These are phyloP conservation scores for Hyphopichia homilentoma DNA, from an alignment of 805 yeast genomes.

Conservation along the genomic window DNA sequence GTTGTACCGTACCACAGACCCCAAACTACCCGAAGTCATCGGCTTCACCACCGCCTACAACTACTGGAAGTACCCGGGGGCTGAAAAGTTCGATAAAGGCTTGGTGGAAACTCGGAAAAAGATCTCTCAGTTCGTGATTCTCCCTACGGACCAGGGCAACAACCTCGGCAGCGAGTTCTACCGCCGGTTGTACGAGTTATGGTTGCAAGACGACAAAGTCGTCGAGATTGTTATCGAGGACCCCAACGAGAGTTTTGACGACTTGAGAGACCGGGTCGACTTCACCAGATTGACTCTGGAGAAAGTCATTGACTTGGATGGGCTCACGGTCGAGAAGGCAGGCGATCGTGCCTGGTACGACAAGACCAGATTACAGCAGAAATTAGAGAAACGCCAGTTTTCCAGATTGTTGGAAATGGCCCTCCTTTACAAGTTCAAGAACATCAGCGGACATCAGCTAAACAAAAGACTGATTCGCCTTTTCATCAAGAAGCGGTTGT, in stretches of 20 bases:
- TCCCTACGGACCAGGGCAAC: slow-evolving; percentile 79
- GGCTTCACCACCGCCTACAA: slow-evolving; percentile 85
- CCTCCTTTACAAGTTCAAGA: slow-evolving; percentile 39
- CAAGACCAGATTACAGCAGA: slow-evolving; percentile 36
- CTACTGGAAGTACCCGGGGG: slow-evolving; percentile 72
- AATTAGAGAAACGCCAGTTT: slow-evolving; percentile 77
- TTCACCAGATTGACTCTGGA: slow-evolving; percentile 28
- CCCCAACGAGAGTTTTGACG: slow-evolving; percentile 91
- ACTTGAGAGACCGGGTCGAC: slow-evolving; percentile 81
- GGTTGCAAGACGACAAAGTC: slow-evolving; percentile 52
- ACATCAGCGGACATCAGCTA: slow-evolving; percentile 15
- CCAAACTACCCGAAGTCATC: slow-evolving; percentile 43
- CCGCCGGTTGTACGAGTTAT: slow-evolving; percentile 46
- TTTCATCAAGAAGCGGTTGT: slow-evolving; percentile 72
- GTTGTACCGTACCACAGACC: slow-evolving; percentile 29
- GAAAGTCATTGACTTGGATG: slow-evolving; percentile 16
- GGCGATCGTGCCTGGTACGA: slow-evolving; percentile 35
- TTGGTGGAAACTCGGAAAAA: slow-evolving; percentile 52
- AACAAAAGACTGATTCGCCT: slow-evolving; percentile 44
- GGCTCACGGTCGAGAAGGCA: slow-evolving; percentile 17
- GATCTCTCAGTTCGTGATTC: slow-evolving; percentile 79
- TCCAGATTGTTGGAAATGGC: slow-evolving; percentile 76
- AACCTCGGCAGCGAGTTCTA: slow-evolving; percentile 73
- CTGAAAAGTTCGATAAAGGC: slow-evolving; percentile 46
- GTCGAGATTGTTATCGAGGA: slow-evolving; percentile 87